Conservation (phyloP, 805 yeast species). For the Yarrowia bubula region DNA sequence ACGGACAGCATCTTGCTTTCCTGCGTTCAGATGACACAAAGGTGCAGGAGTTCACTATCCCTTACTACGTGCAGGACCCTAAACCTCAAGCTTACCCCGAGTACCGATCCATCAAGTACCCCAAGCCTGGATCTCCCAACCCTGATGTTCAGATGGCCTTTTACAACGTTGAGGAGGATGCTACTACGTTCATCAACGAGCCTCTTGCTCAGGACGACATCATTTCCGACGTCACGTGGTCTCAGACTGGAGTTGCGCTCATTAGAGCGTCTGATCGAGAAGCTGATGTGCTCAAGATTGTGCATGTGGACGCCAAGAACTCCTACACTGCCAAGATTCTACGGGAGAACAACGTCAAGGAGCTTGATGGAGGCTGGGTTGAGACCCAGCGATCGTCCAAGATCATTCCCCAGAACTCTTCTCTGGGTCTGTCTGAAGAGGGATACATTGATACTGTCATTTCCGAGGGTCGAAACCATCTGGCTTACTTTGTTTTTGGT, state of each 20-base stretch:
- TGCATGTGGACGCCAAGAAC: slow-evolving; percentile 49
- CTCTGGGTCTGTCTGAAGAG: slow-evolving; percentile 47
- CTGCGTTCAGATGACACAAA: slow-evolving; percentile 68
- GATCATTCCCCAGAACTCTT: slow-evolving; percentile 52
- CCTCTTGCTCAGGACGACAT: slow-evolving; percentile 41
- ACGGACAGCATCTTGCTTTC: slow-evolving; percentile 62
- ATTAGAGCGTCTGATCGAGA: slow-evolving; percentile 62
- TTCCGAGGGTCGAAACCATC: slow-evolving; percentile 58
- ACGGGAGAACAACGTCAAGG: slow-evolving; percentile 40
- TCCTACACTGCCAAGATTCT: slow-evolving; percentile 5
- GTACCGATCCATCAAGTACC: slow-evolving; percentile 63
- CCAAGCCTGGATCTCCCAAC: slow-evolving; percentile 78
- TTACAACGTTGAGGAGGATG: slow-evolving; percentile 31
- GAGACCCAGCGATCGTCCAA: slow-evolving; percentile 67
- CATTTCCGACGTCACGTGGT: slow-evolving; percentile 72
- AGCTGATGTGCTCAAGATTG: slow-evolving; percentile 61
- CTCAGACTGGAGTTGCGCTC: slow-evolving; percentile 53
- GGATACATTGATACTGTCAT: slow-evolving; percentile 76
- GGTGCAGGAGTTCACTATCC: slow-evolving; percentile 71
- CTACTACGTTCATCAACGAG: slow-evolving; percentile 32
- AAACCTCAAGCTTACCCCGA: slow-evolving; percentile 59
- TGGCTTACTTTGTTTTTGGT: slow-evolving; percentile 79
- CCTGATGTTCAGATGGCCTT: slow-evolving; percentile 61
- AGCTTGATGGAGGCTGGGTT: slow-evolving; percentile 65
- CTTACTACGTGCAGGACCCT: slow-evolving; percentile 62